Percentiles rank a stretch among this genome's conserved stretches.
Evolutionary conservation across 2,329 filamentous ascomycete genomes (phyloP).

Genomic region (Boeremia lycopersici): DNA sequence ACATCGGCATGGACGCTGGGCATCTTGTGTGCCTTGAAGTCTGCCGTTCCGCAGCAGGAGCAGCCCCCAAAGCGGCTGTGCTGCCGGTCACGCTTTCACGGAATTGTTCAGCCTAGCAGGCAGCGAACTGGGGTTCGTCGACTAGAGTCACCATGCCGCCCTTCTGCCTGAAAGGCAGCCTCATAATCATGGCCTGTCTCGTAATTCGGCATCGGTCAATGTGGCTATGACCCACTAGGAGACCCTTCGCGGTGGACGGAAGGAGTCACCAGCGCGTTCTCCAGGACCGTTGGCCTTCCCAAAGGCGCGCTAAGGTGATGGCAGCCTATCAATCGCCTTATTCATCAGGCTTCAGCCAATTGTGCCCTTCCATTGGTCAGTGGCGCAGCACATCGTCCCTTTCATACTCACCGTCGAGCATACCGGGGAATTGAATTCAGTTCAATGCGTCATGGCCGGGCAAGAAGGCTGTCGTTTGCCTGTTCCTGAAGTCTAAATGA

Average conservation of each 20-base stretch:
- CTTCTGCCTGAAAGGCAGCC: constrained; percentile 34
- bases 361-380: constrained; percentile 16
- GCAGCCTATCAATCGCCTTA: constrained; percentile 39
- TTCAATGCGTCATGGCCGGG: constrained; percentile 32
- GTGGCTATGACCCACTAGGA: constrained; percentile 34
- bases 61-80: constrained; percentile 37
- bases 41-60: constrained; percentile 27
- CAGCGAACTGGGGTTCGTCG: constrained; percentile 38
- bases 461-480: constrained; percentile 41
- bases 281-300: constrained; percentile 24
- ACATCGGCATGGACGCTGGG: constrained; percentile 16
- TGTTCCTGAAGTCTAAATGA: constrained; percentile 28
- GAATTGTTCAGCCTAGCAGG: constrained; percentile 30
- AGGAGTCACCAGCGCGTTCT: constrained; percentile 34
- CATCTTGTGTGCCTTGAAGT: constrained; percentile 35
- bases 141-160: constrained; percentile 20
- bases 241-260: constrained; percentile 32
- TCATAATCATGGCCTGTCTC: constrained; percentile 30
- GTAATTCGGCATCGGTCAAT: constrained; percentile 21
- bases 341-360: constrained; percentile 33
- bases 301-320: constrained; percentile 35
- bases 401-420: constrained; percentile 21
- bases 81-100: constrained; percentile 25
- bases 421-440: constrained; percentile 22
- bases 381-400: constrained; percentile 34